A percentile compares a stretch with the other conserved stretches of the same genome.
Evolutionary conservation across 1,284 basidiomycete genomes (phyloP).

Genomic region (Caloboletus firmus): DNA sequence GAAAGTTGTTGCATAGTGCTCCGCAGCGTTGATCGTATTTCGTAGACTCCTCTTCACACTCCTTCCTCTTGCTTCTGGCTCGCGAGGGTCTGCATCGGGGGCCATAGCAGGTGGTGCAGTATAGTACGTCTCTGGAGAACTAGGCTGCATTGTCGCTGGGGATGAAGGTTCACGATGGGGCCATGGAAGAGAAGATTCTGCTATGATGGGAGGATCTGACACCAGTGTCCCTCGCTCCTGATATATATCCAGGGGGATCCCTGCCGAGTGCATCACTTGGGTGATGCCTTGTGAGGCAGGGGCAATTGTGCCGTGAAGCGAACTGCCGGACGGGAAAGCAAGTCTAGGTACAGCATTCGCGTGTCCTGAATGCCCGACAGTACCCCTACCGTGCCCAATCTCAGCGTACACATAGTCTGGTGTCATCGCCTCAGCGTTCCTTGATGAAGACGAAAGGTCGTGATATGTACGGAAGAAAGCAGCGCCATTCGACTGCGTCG

Average conservation of each 20-base stretch:
- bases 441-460: slow-evolving; percentile 41
- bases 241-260: slow-evolving; percentile 28
- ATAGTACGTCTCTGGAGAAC: slow-evolving; percentile 40
- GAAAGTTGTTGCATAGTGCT: slow-evolving; percentile 63
- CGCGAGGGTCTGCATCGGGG: slow-evolving; percentile 28
- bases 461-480: slow-evolving; percentile 62
- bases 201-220: slow-evolving; percentile 9
- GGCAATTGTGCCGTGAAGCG: slow-evolving; percentile 19
- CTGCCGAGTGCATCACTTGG: slow-evolving; percentile 39
- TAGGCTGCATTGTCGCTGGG: slow-evolving; percentile 25
- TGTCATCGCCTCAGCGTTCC: slow-evolving; percentile 60
- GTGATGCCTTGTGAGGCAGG: slow-evolving; percentile 35
- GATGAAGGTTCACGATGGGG: slow-evolving; percentile 28
- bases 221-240: slow-evolving; percentile 12
- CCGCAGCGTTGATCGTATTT: slow-evolving; percentile 64
- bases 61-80: slow-evolving; percentile 48
- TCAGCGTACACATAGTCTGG: slow-evolving; percentile 75
- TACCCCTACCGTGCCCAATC: slow-evolving; percentile 70
- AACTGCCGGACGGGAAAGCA: slow-evolving; percentile 19
- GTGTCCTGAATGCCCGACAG: slow-evolving; percentile 31
- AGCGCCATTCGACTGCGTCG: slow-evolving; percentile 55
- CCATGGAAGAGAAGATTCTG: slow-evolving; percentile 27
- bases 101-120: slow-evolving; percentile 45
- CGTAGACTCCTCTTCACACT: slow-evolving; percentile 63
- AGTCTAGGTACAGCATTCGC: slow-evolving; percentile 21